Evolutionary conservation across 139 green algal genomes (phyloP).

Genomic region (Volvox reticuliferus): DNA sequence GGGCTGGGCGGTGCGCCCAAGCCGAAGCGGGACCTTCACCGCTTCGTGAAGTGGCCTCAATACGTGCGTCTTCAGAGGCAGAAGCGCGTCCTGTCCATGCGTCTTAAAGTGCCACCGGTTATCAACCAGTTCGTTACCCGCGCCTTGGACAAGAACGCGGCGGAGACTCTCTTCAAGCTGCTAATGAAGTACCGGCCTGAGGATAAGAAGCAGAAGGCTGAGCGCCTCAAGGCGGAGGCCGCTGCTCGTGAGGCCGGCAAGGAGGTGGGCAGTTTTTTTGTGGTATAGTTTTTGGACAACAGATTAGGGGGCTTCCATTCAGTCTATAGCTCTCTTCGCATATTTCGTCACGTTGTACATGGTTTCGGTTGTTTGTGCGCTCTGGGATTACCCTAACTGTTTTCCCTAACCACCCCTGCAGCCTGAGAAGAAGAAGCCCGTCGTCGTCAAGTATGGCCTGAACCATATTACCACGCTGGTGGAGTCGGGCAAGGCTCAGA

Average conservation of each 20-base stretch:
- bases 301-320: too few species aligned
- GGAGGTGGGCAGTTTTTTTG: constrained; percentile 25
- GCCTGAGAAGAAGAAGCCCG: constrained; percentile 96
- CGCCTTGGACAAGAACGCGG: constrained; percentile 85
- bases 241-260: constrained; percentile 76
- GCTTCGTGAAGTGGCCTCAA: constrained; percentile 99
- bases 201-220: constrained; percentile 97
- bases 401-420: constrained; percentile 24
- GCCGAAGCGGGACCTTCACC: constrained; percentile 93
- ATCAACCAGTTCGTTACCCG: constrained; percentile 79
- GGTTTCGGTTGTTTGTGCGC: not conserved
- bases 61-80: constrained; percentile 99
- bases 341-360: too few species aligned
- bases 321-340: too few species aligned
- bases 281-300: not conserved
- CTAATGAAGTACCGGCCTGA: constrained; percentile 99
- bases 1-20: constrained; percentile 90
- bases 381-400: not conserved
- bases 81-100: constrained; percentile 94
- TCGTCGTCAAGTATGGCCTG: constrained; percentile 99
- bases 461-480: constrained; percentile 99
- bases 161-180: constrained; percentile 96
- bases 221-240: constrained; percentile 90
- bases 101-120: constrained; percentile 84
- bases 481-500: constrained; percentile 94